These are phyloP conservation scores for Jimgerdemannia lactiflua DNA, from an alignment of 192 early-diverging fungal genomes.

Conservation along the genomic window DNA sequence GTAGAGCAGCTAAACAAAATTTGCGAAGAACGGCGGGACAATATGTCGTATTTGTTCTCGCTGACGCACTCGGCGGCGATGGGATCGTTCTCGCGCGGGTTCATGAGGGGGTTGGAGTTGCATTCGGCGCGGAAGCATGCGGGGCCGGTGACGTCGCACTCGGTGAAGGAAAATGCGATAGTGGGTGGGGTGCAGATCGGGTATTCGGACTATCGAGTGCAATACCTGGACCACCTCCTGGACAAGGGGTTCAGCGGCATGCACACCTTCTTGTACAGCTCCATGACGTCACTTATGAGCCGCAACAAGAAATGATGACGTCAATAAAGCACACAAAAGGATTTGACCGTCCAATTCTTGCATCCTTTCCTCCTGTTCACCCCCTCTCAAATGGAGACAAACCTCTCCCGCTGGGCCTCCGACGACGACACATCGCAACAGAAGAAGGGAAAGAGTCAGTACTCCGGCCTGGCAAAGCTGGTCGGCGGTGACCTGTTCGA, in stretches of 20 bases:
- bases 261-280: conserved; percentile 24
- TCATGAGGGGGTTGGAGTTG: conserved; percentile 4
- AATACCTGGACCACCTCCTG: conserved; percentile 35
- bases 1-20: conserved; percentile 5
- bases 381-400: background rate
- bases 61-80: conserved; percentile 36
- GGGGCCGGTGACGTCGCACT: background rate
- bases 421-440: no score
- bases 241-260: conserved; percentile 31
- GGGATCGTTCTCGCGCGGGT: conserved; percentile 35
- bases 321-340: background rate
- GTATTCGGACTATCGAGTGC: conserved; percentile 35
- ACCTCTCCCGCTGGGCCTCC: background rate
- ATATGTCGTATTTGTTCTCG: conserved; percentile 12
- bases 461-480: background rate
- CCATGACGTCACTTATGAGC: conserved; percentile 14
- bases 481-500: background rate
- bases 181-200: conserved; percentile 29
- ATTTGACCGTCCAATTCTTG: background rate
- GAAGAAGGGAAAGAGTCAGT: no score
- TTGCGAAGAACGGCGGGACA: conserved; percentile 1
- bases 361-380: background rate
- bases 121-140: background rate
- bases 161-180: conserved; percentile 10
- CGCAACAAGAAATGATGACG: background rate